These are phyloP conservation scores for Cutaneotrichosporon cutaneum DNA, from an alignment of 1,284 basidiomycete species.

Conservation along the genomic window DNA sequence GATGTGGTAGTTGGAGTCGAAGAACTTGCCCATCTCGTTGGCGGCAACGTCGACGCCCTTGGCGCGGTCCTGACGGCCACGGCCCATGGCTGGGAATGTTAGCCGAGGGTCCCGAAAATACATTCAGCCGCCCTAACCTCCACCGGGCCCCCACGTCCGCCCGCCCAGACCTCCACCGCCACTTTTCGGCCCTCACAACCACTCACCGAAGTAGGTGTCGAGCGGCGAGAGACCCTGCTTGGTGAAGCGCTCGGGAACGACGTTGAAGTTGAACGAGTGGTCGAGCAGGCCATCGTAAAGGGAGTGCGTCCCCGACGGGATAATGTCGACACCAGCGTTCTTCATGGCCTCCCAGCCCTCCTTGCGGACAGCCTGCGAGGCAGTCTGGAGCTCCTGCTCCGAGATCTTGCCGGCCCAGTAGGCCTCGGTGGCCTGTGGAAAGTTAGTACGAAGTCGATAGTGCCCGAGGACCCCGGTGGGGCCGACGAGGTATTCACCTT, in stretches of 20 bases:
- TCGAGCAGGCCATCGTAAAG: conserved; percentile 99
- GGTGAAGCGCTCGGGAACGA: conserved; percentile 91
- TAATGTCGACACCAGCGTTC: conserved; percentile 80
- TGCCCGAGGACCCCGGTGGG: background rate
- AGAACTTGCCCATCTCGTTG: conserved; percentile 99
- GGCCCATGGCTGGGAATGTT: conserved; percentile 71
- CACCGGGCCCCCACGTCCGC: background rate
- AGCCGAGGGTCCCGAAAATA: background rate
- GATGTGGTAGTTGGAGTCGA: conserved; percentile 99
- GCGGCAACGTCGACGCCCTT: conserved; percentile 91
- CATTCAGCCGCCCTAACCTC: background rate
- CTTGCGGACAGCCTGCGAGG: conserved; percentile 85
- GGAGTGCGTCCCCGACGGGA: conserved; percentile 91
- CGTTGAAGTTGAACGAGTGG: conserved; percentile 94
- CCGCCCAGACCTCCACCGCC: background rate
- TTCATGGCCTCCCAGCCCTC: conserved; percentile 87
- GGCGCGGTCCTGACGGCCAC: conserved; percentile 86
- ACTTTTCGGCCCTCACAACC: background rate
- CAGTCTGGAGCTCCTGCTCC: conserved; percentile 84
- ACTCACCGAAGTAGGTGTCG: conserved; percentile 83
- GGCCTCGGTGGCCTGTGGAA: conserved; percentile 73
- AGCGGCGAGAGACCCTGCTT: conserved; percentile 82
- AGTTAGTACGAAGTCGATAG: conserved; percentile 11
- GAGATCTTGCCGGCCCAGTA: conserved; percentile 96
- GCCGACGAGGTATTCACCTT: conserved; percentile 57